Evolutionary conservation across 2,329 filamentous ascomycete genomes (phyloP).

Genomic region (Aureobasidium sp.): DNA sequence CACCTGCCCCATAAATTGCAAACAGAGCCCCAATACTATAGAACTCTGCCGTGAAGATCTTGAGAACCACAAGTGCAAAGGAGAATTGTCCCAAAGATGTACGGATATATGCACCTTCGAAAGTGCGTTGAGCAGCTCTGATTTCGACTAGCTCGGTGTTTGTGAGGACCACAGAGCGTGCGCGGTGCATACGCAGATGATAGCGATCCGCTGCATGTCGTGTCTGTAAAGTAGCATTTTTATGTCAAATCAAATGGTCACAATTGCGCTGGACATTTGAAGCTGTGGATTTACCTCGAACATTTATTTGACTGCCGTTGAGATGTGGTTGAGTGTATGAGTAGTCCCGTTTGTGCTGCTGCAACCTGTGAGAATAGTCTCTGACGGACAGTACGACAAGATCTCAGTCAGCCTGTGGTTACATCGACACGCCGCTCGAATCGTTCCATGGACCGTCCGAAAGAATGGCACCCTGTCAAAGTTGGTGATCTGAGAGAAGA

Average conservation of each 20-base stretch:
- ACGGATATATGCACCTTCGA: conserved; percentile 93
- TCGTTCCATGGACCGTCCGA: too few relatives aligned
- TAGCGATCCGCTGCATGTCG: conserved; percentile 65
- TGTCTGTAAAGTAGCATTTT: conserved; percentile 30
- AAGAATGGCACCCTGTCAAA: too few relatives aligned
- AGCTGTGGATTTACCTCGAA: conserved; percentile 11
- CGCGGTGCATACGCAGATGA: conserved; percentile 73
- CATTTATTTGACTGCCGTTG: not conserved
- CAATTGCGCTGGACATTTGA: not conserved
- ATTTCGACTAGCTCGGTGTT: conserved; percentile 85
- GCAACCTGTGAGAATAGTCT: not conserved
- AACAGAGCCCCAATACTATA: conserved; percentile 93
- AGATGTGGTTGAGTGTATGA: not conserved
- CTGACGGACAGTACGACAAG: too few relatives aligned
- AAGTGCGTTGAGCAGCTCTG: conserved; percentile 88
- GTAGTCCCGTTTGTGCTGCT: not conserved
- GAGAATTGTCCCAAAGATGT: conserved; percentile 93
- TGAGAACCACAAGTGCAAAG: conserved; percentile 87
- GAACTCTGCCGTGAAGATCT: conserved; percentile 95
- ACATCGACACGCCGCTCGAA: not conserved
- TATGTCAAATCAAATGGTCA: not conserved
- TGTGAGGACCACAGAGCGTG: conserved; percentile 74
- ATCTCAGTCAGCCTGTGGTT: not conserved
- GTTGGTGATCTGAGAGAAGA: too few relatives aligned
- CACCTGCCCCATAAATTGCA: conserved; percentile 79